These are phyloP conservation scores for Yamadazyma takamatsuzukensis DNA, from an alignment of 805 yeast genomes.

Conservation along the genomic window DNA sequence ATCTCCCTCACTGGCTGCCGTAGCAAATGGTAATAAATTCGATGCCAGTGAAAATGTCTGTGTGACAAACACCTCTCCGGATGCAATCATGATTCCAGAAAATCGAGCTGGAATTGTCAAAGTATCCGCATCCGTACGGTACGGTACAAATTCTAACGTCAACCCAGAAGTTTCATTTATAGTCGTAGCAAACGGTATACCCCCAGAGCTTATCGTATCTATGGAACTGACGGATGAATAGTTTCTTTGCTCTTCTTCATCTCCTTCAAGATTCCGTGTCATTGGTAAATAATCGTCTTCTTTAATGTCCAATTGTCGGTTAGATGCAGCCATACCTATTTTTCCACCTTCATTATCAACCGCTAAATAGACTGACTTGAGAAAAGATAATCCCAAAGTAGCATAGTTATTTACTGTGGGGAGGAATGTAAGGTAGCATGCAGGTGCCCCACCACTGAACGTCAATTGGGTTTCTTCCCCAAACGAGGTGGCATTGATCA, in stretches of 20 bases:
- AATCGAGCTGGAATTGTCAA: conserved; percentile 13
- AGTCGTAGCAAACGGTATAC: conserved; percentile 11
- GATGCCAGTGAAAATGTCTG: conserved; percentile 7
- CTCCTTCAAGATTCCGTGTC: too few relatives aligned
- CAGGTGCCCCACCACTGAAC: conserved; percentile 52
- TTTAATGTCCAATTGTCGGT: conserved; percentile 13
- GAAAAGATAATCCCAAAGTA: conserved; percentile 56
- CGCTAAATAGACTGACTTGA: conserved; percentile 53
- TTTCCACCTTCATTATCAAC: conserved; percentile 57
- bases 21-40: conserved; percentile 7
- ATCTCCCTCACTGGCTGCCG: conserved; percentile 8
- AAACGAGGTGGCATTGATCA: conserved; percentile 34
- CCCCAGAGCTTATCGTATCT: conserved; percentile 4
- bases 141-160: conserved; percentile 7
- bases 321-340: conserved; percentile 56
- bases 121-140: conserved; percentile 2
- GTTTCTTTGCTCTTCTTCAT: too few relatives aligned
- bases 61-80: conserved; percentile 28
- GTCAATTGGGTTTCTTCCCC: conserved; percentile 37
- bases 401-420: conserved; percentile 52
- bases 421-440: conserved; percentile 52
- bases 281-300: conserved; percentile 8
- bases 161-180: conserved; percentile 1
- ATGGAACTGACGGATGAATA: conserved; percentile 5
- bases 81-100: conserved; percentile 16